Base-by-base conservation (phyloP, 768 basidiomycete species). In the Tylopilus intermedius region DNA sequence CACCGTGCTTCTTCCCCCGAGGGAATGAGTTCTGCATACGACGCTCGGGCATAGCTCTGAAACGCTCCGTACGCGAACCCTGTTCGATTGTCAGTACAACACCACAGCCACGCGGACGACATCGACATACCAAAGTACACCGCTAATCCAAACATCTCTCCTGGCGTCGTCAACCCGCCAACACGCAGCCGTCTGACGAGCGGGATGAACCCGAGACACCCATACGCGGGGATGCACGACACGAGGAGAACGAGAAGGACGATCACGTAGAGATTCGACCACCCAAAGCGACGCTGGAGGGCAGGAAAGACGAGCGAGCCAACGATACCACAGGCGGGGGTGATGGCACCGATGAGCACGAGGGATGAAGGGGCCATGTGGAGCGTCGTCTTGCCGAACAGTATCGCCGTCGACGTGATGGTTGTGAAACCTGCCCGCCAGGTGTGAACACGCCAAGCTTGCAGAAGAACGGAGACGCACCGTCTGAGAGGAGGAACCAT, bases 401-500 rank as follows among this genome's bases (percentile, higher is more conserved):
- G 79, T 50, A 97, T 80, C 0, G 95, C 90, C 0, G 91, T 92
- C 0, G 90, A 90, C 0, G 92, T 93, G 43, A 96, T 87, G 0
- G 94, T 96, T 3, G 94, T 90, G 70, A 94, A 94, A 2, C 86
- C 90, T 51, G 30, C 9, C 9, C 5, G 24, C 24, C 24, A 24
- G 24, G 24, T 24, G 24, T 24, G 24, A 24, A 24, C 24, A 24
- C 24, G 24, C 24, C 24, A 15, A 37, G 35, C 30, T 1, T 33
- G 33, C 10, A 38, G 9, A 21, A 2, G 38, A 13, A 8, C 18
- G n/a, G 38, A 8, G 29, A 68, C 79, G 41, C 48, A 89, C 92
- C 90, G 62, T 98, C 94, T 1, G 89, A 91, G 22, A 98, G 80
- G 11, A 98, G 77, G 67, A 96, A 94, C 94, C 94, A 97, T 0